Conservation (phyloP, 768 basidiomycete genomes). For the Rhodocollybia butyracea region DNA sequence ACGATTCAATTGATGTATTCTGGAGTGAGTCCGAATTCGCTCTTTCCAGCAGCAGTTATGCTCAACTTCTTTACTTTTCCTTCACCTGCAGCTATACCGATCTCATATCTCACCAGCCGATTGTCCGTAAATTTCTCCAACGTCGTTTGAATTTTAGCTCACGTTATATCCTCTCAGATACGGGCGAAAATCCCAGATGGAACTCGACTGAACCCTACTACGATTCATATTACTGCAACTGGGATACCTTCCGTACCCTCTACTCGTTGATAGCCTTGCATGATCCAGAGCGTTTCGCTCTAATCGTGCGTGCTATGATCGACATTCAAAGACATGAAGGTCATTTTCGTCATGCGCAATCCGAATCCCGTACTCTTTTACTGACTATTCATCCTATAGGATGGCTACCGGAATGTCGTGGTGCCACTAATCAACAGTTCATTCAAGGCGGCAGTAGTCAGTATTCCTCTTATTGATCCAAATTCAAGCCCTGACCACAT, state of each 20-base stretch:
- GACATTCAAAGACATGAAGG: slow-evolving; percentile 68
- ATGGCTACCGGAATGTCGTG: slow-evolving; percentile 66
- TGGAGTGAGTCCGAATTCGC: slow-evolving; percentile 33
- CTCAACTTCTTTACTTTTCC: too few relatives aligned
- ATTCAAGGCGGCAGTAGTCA: slow-evolving; percentile 61
- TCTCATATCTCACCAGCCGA: slow-evolving; percentile 64
- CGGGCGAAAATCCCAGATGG: slow-evolving; percentile 66
- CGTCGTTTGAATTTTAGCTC: background rate
- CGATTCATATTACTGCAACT: slow-evolving; percentile 69
- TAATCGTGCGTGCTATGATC: slow-evolving; percentile 62
- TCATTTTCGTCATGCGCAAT: slow-evolving; percentile 13
- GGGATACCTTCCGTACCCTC: slow-evolving; percentile 65
- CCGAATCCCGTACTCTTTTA: background rate
- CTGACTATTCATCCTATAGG: slow-evolving; percentile 28
- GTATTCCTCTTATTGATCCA: slow-evolving; percentile 17
- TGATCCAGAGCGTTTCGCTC: slow-evolving; percentile 55
- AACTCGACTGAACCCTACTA: slow-evolving; percentile 63
- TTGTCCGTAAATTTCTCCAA: slow-evolving; percentile 35
- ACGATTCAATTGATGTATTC: slow-evolving; percentile 56
- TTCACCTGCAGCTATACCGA: slow-evolving; percentile 42
- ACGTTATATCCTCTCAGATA: slow-evolving; percentile 33
- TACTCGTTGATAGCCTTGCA: slow-evolving; percentile 64
- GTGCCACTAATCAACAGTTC: slow-evolving; percentile 25
- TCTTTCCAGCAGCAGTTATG: too few relatives aligned
- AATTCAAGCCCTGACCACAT: background rate